A percentile compares a stretch with the other conserved stretches of the same genome.
These are phyloP conservation scores for Penicillium canescens DNA, from an alignment of 495 filamentous ascomycete genomes.

Conservation along the genomic window DNA sequence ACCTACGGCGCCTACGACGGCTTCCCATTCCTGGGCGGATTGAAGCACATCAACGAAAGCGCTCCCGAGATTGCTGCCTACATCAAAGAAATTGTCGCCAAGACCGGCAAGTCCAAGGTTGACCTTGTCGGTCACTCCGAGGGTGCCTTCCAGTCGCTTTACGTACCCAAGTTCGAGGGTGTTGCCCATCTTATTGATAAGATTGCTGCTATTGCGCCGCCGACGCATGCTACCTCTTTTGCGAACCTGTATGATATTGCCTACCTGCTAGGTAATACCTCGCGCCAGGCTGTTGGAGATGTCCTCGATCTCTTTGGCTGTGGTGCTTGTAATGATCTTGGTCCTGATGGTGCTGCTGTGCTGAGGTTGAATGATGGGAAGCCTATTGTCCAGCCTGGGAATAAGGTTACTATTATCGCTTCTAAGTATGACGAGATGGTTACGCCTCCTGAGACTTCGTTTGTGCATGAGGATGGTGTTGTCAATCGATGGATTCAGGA, in stretches of 20 bases:
- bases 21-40: constrained; percentile 48
- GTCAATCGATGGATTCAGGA: constrained; percentile 48
- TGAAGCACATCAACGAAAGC: constrained; percentile 45
- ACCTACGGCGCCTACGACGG: constrained; percentile 53
- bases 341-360: constrained; percentile 38
- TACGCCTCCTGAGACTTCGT: constrained; percentile 41
- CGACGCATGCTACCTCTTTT: constrained; percentile 50
- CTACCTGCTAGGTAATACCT: constrained; percentile 38
- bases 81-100: constrained; percentile 39
- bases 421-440: constrained; percentile 51
- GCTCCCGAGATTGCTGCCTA: constrained; percentile 51
- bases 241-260: constrained; percentile 47
- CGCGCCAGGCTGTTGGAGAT: constrained; percentile 31
- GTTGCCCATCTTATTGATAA: constrained; percentile 44
- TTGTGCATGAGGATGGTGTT: constrained; percentile 48
- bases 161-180: constrained; percentile 54
- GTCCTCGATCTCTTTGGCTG: constrained; percentile 44
- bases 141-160: constrained; percentile 52
- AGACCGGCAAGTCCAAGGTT: constrained; percentile 45
- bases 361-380: constrained; percentile 39
- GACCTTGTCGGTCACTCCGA: constrained; percentile 57
- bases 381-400: constrained; percentile 49
- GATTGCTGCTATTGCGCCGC: constrained; percentile 50
- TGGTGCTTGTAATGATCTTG: constrained; percentile 47
- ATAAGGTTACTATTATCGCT: constrained; percentile 49